These are phyloP conservation scores for Acorus calamus DNA, from an alignment of 106 monocot genomes.

Conservation along the genomic window DNA sequence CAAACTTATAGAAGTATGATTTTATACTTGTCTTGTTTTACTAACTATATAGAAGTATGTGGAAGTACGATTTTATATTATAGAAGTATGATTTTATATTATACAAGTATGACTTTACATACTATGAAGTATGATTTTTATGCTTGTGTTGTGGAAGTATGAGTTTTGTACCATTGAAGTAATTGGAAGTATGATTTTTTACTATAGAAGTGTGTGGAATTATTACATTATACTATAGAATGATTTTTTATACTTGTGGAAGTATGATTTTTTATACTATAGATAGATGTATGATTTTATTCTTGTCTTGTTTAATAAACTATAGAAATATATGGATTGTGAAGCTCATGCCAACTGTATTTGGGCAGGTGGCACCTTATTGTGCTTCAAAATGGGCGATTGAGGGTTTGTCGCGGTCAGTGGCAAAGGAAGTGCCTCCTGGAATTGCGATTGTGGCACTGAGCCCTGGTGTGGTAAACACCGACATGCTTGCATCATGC, in stretches of 20 bases:
- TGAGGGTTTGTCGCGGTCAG: conserved; percentile 74
- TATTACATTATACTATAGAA: neutral
- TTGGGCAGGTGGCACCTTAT: conserved; percentile 72
- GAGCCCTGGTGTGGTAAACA: conserved; percentile 84
- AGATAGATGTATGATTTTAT: too few relatives aligned
- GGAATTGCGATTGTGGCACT: conserved; percentile 81
- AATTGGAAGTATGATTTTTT: too few relatives aligned
- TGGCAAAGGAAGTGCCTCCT: conserved; percentile 84
- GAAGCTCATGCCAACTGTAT: too few relatives aligned
- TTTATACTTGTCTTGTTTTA: too few relatives aligned
- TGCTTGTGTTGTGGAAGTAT: neutral
- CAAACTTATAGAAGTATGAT: too few relatives aligned
- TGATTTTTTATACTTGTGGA: neutral
- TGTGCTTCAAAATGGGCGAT: conserved; percentile 97
- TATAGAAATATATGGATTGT: neutral
- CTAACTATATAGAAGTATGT: too few relatives aligned
- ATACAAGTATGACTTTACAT: neutral
- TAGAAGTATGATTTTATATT: too few relatives aligned
- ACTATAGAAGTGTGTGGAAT: too few relatives aligned
- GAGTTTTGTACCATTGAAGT: too few relatives aligned
- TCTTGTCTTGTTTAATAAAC: neutral
- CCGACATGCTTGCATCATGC: conserved; percentile 89
- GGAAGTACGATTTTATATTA: neutral
- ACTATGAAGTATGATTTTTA: neutral
- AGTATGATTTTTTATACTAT: too few relatives aligned